These are phyloP conservation scores for Saturnispora hagleri DNA, from an alignment of 805 yeast genomes.

Conservation along the genomic window DNA sequence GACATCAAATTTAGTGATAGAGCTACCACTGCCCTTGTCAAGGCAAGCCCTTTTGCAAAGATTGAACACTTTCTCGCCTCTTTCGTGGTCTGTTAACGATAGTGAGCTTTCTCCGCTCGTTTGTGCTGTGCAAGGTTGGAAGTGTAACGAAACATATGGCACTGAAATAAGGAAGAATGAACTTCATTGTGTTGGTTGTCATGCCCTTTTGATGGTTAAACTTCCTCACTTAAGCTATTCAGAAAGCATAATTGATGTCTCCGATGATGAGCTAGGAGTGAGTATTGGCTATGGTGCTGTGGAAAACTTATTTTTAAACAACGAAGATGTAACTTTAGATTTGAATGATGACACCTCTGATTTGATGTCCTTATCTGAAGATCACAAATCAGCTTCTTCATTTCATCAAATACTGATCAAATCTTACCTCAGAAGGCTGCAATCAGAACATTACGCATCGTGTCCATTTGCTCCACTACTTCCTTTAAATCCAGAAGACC, in stretches of 20 bases:
- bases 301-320: not conserved
- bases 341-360: constrained; percentile 19
- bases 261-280: constrained; percentile 6
- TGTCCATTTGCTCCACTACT: constrained; percentile 16
- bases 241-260: constrained; percentile 2
- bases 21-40: constrained; percentile 9
- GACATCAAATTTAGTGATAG: not conserved
- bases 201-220: constrained; percentile 23
- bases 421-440: constrained; percentile 19
- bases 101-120: constrained; percentile 34
- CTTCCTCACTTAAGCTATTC: constrained; percentile 1
- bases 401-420: constrained; percentile 19
- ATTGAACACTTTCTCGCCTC: constrained; percentile 34
- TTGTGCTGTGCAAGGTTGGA: constrained; percentile 48
- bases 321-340: not conserved
- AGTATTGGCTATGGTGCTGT: constrained; percentile 8
- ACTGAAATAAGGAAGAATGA: constrained; percentile 23
- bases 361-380: constrained; percentile 1
- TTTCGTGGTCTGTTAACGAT: constrained; percentile 38
- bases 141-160: constrained; percentile 26
- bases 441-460: constrained; percentile 22
- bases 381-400: not conserved
- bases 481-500: constrained; percentile 15
- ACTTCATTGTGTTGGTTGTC: constrained; percentile 28
- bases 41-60: constrained; percentile 29